Base-by-base conservation (phyloP, 768 basidiomycete genomes). In the Psilocybe azurescens region DNA sequence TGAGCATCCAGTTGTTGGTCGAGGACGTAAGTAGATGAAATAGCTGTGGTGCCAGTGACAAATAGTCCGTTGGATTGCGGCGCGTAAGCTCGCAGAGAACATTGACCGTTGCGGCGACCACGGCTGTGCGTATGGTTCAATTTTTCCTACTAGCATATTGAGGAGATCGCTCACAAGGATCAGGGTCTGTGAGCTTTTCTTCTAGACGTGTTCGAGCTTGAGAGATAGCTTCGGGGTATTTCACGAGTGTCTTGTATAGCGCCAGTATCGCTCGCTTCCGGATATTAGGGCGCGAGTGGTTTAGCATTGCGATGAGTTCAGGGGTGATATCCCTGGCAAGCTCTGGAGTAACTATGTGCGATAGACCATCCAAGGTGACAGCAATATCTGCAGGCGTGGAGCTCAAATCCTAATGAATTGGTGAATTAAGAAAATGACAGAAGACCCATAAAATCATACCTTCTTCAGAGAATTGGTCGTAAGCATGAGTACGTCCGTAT, bases 1-100 rank as follows among this genome's bases (percentile, higher is more conserved):
- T 99, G 61, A 99, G 84, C 94, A 99, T 97, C 97, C 97, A 99
- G 69, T 99, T 99, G 74, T 99, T 99, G 9, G 93, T 91, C 10
- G 95, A 95, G 2, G 90, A 94, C 0, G 94, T 97, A 61, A 99
- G 79, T 10, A 99, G 83, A 69, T 93, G 94, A 74, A 99, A 99
- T 57, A 99, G 75, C 67, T 93, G 92, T 9, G 97, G 97, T 2
- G 97, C 97, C 44, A 99, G 77, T 3, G 88, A 81, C 7, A 99
- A 81, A 71, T 94, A 95, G 62, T 92, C 91, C 61, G 79, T 77
- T 7, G 96, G 94, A 63, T 89, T 89, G 49, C 84, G 81, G 60
- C 93, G 86, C 11, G 93, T 91, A 39, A 98, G 82, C 76, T 99
- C 97, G 72, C 95, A 97, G 5, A 99, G 79, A 44, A 97, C 92